Evolutionary conservation across 352 stramenopile species (phyloP), one percentile per base, ranked within the genome.

Genomic region (Phytophthora aleatoria): DNA sequence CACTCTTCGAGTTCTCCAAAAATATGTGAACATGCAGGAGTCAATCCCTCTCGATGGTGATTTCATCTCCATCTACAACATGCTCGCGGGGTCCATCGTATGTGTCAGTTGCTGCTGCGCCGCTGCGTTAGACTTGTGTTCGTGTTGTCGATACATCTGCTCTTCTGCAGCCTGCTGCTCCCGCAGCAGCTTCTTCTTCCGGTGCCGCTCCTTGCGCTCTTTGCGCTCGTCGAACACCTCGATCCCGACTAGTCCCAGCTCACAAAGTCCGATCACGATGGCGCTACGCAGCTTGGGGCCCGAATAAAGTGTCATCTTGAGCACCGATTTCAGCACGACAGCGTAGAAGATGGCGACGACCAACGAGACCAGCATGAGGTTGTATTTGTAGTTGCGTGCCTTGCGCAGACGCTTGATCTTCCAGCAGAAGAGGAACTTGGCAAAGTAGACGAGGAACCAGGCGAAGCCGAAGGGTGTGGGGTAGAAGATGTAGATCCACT

Each of bases 301-400:
- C 10, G 77, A 71, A 50, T 85, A 81, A 3, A 89, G 50, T 35
- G 75, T 73, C 76, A 92, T 87, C 50, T 82, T 79, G 45, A 92
- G 78, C 53, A 81, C 69, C 1, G 73, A 50, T 42, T 77, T 77
- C 43, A 92, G 72, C 26, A 91, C 61, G 11, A 73, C 12, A n/a
- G 58, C 76, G 61, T 92, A 92, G 54, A 84, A 62, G 11, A 81
- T 41, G 9, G 81, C 77, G 12, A 79, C 63, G 15, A 83, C 60
- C 31, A 92, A 67, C 8, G 80, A 87, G 28, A 74, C 69, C 55
- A 90, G 71, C 67, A 92, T 81, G 49, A 92, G 67, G 58, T 92
- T 92, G 78, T 92, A 92, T 60, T 88, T 88, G 75, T 90, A 92
- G 68, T 92, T 90, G 50, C 79, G 81, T 36, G 81, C 74, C 61